Percentiles rank a stretch among this genome's conserved stretches.
Conservation (phyloP, 768 basidiomycete species). For the Mycena polygramma region DNA sequence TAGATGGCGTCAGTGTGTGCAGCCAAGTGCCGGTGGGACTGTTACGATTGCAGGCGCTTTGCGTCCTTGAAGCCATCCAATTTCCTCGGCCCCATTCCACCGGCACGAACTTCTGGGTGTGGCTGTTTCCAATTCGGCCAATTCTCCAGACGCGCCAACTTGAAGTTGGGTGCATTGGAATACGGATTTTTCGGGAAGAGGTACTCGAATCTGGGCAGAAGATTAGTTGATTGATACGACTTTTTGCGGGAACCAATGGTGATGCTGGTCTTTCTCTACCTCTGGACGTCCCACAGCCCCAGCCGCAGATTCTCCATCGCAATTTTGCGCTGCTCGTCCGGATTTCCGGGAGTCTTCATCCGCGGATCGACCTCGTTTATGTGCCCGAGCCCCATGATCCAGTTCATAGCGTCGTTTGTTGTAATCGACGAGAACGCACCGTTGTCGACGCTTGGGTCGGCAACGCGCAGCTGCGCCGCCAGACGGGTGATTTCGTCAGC, state of each 20-base stretch:
- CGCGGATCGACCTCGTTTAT: constrained; percentile 22
- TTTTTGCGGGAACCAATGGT: too few species aligned
- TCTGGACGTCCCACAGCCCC: constrained; percentile 38
- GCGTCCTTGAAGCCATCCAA: constrained; percentile 9
- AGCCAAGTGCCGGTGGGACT: not conserved
- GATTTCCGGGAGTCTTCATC: constrained; percentile 11
- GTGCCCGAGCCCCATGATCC: constrained; percentile 27
- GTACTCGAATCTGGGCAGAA: constrained; percentile 31
- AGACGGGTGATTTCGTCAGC: constrained; percentile 29
- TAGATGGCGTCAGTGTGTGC: not conserved
- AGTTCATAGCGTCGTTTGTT: constrained; percentile 28
- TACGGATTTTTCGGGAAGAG: constrained; percentile 31
- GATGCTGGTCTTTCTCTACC: not conserved
- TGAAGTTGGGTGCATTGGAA: constrained; percentile 29
- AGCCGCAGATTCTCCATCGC: constrained; percentile 25
- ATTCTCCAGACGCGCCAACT: constrained; percentile 22
- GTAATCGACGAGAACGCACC: constrained; percentile 37
- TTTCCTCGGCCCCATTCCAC: not conserved
- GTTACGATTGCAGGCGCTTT: constrained; percentile 27
- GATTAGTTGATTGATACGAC: not conserved
- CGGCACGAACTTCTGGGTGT: constrained; percentile 17
- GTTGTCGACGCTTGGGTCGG: constrained; percentile 33
- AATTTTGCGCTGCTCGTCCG: constrained; percentile 24
- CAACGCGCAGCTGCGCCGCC: constrained; percentile 29
- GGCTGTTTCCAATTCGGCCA: constrained; percentile 31